These are phyloP conservation scores for Talaromyces marneffei DNA, from an alignment of 2,329 filamentous ascomycete genomes.

Conservation along the genomic window DNA sequence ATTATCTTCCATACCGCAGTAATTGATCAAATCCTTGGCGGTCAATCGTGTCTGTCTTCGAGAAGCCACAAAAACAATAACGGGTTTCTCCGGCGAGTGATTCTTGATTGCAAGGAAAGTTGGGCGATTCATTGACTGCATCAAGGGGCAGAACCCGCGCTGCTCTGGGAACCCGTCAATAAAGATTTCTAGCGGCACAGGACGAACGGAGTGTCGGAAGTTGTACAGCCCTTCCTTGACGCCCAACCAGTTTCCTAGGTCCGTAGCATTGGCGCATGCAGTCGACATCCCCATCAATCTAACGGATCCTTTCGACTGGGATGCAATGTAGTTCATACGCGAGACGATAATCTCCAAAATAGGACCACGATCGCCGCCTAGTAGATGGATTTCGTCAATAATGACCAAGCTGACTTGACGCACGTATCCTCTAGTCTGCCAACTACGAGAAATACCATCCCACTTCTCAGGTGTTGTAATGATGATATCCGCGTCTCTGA, in stretches of 20 bases:
- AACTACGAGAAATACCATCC: constrained; percentile 98
- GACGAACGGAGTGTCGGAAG: constrained; percentile 92
- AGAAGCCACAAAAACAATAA: constrained; percentile 97
- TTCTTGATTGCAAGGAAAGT: constrained; percentile 95
- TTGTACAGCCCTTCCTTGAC: constrained; percentile 96
- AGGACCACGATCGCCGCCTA: constrained; percentile 93
- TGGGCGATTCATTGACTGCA: constrained; percentile 98
- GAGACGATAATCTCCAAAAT: constrained; percentile 95
- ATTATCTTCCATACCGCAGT: constrained; percentile 97
- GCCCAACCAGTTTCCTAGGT: constrained; percentile 92
- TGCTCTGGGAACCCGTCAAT: constrained; percentile 97
- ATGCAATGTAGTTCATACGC: constrained; percentile 97
- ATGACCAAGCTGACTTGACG: constrained; percentile 92
- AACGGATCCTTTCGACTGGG: constrained; percentile 83
- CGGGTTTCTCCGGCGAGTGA: constrained; percentile 92
- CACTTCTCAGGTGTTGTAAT: constrained; percentile 99
- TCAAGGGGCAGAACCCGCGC: constrained; percentile 89
- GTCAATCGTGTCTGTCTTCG: constrained; percentile 90
- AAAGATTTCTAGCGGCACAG: constrained; percentile 90
- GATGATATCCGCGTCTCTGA: constrained; percentile 93
- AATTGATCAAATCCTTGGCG: constrained; percentile 92
- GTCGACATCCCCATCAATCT: constrained; percentile 98
- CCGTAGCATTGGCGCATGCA: constrained; percentile 89
- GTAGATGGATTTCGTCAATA: constrained; percentile 94
- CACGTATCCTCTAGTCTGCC: constrained; percentile 96